Evolutionary conservation across 345 rosid genomes (phyloP).

Genomic region (Acer saccharum): DNA sequence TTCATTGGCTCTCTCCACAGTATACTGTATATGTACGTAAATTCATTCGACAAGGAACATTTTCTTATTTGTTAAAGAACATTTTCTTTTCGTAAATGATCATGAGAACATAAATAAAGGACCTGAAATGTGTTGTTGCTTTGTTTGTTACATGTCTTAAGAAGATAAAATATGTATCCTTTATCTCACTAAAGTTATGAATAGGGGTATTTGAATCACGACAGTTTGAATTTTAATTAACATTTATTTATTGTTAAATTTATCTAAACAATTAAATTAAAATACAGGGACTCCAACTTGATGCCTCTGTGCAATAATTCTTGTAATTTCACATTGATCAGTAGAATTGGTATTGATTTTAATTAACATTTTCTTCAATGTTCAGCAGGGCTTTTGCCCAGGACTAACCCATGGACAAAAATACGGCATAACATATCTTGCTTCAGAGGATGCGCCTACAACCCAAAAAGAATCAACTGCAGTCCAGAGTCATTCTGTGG

Average conservation of each 20-base stretch:
- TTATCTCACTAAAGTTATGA: background rate
- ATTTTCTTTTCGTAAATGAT: too few relatives aligned
- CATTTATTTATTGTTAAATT: background rate
- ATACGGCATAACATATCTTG: conserved; percentile 63
- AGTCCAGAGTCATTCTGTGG: conserved; percentile 35
- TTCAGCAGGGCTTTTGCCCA: conserved; percentile 78
- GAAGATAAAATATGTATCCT: background rate
- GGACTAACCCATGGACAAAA: conserved; percentile 82
- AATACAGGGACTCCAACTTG: background rate
- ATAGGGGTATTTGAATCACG: background rate
- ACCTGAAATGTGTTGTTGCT: background rate
- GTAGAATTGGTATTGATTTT: background rate
- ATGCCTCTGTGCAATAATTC: background rate
- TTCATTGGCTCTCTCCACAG: background rate
- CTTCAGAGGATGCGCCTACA: conserved; percentile 36
- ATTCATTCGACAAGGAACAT: background rate
- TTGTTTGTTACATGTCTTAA: background rate
- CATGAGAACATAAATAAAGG: background rate
- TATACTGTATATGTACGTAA: background rate
- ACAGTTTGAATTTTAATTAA: conserved; percentile 1
- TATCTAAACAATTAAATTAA: background rate
- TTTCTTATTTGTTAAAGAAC: too few relatives aligned
- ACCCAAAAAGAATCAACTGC: conserved; percentile 28
- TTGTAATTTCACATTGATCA: background rate
- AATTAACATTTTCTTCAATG: conserved; percentile 6